Evolutionary conservation across 192 early-diverging fungal species (phyloP).

Genomic region (Entomortierella lignicola): DNA sequence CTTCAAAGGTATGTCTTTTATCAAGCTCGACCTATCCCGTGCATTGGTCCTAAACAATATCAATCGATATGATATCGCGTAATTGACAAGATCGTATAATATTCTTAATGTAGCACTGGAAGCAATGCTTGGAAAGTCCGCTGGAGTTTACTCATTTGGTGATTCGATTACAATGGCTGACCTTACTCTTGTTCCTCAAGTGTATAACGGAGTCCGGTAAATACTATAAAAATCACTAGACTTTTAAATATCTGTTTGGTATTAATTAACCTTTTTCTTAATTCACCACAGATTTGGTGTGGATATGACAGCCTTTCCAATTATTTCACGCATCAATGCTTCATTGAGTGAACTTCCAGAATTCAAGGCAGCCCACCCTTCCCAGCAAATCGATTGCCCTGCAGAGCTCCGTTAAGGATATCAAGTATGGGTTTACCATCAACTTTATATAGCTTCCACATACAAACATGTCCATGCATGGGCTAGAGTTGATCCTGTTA

Average conservation of each 20-base stretch:
- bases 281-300: slow-evolving; percentile 65
- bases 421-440: too few species aligned
- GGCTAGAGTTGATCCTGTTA: too few species aligned
- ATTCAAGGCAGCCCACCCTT: slow-evolving; percentile 73
- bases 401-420: slow-evolving; percentile 56
- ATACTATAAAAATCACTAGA: too few species aligned
- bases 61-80: neutral
- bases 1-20: slow-evolving; percentile 71
- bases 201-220: slow-evolving; percentile 80
- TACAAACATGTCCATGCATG: too few species aligned
- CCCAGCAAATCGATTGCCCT: slow-evolving; percentile 76
- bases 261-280: too few species aligned
- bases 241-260: too few species aligned
- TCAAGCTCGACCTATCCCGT: too few species aligned
- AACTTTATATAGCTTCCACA: too few species aligned
- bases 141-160: slow-evolving; percentile 82
- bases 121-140: slow-evolving; percentile 66
- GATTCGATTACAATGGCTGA: slow-evolving; percentile 89
- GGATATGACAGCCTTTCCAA: slow-evolving; percentile 78
- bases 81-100: neutral
- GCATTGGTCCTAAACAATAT: too few species aligned
- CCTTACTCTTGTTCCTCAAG: slow-evolving; percentile 80
- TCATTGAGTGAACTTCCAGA: slow-evolving; percentile 68
- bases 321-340: slow-evolving; percentile 69
- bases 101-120: slow-evolving; percentile 64